phyloP scores from a whole-genome alignment of 495 filamentous ascomycete species.

The Trichoderma asperelloides region DNA sequence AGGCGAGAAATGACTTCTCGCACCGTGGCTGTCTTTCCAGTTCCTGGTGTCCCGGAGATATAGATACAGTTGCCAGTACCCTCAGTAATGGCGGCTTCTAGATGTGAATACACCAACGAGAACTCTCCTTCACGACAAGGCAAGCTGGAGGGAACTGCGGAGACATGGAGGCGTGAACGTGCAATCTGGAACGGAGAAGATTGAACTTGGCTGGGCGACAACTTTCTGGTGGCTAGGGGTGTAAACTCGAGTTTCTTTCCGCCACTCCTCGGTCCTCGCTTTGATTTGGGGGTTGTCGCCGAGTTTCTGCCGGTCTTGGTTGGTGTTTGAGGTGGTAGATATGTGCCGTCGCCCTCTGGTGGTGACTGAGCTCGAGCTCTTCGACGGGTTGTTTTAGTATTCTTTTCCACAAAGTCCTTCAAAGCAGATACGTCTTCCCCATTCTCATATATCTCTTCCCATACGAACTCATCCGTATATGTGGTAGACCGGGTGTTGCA shows the following conservation, averaged over 20 bases:
- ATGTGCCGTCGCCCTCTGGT: neutral
- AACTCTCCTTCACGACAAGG: conserved; percentile 94
- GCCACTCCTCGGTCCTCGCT: conserved; percentile 9
- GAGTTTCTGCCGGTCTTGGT: conserved; percentile 25
- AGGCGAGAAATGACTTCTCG: conserved; percentile 88
- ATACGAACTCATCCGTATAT: conserved; percentile 87
- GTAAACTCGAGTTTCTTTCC: conserved; percentile 86
- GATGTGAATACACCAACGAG: conserved; percentile 79
- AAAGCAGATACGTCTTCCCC: conserved; percentile 54
- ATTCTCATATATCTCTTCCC: conserved; percentile 69
- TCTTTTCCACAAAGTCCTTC: conserved; percentile 53
- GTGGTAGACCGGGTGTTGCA: conserved; percentile 79
- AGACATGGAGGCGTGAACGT: conserved; percentile 82
- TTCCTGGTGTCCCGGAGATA: conserved; percentile 98
- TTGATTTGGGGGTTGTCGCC: conserved; percentile 18
- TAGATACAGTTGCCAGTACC: conserved; percentile 95
- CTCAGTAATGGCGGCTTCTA: conserved; percentile 89
- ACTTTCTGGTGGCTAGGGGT: conserved; percentile 75
- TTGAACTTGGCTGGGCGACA: conserved; percentile 68
- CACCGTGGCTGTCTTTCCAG: conserved; percentile 96
- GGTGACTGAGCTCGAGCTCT: conserved; percentile 20
- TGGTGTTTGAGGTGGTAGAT: conserved; percentile 11
- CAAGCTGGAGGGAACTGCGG: conserved; percentile 76
- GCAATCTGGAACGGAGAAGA: conserved; percentile 88
- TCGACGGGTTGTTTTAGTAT: conserved; percentile 65